Percentiles rank a stretch among this genome's conserved stretches.
These are phyloP conservation scores for Mesembryanthemum crystallinum DNA, from an alignment of 148 eudicot species.

Conservation along the genomic window DNA sequence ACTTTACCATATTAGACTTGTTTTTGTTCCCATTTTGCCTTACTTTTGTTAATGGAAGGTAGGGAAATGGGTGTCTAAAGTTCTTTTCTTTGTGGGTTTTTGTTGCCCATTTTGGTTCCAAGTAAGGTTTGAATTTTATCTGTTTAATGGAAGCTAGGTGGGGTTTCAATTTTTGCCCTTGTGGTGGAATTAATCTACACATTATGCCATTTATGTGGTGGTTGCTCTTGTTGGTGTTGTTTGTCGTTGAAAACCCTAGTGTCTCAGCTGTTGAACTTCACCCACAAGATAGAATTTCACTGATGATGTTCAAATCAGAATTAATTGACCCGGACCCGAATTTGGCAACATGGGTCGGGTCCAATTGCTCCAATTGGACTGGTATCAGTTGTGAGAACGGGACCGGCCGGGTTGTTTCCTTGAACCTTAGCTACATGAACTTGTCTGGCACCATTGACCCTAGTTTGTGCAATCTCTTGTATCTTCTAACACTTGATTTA, in stretches of 20 bases:
- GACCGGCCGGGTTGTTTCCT: constrained; percentile 55
- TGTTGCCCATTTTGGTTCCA: neutral
- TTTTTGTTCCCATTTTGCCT: neutral
- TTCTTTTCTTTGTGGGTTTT: neutral
- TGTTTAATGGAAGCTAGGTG: constrained; percentile 42
- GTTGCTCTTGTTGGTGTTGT: constrained; percentile 15
- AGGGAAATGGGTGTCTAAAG: constrained; percentile 17
- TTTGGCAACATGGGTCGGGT: constrained; percentile 61
- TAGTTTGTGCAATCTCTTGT: constrained; percentile 59
- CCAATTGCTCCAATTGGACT: constrained; percentile 49
- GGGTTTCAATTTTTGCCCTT: constrained; percentile 25
- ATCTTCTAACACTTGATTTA: constrained; percentile 56
- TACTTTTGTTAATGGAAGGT: constrained; percentile 8
- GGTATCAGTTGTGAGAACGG: constrained; percentile 45
- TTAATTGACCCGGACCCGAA: constrained; percentile 47
- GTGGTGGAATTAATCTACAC: constrained; percentile 23
- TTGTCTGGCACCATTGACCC: constrained; percentile 60
- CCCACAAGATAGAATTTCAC: constrained; percentile 54
- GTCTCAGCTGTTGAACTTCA: constrained; percentile 40
- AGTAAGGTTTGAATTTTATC: constrained; percentile 21
- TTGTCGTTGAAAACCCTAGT: constrained; percentile 33
- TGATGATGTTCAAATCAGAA: constrained; percentile 55
- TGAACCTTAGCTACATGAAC: constrained; percentile 56
- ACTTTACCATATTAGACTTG: constrained; percentile 13
- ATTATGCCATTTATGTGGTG: constrained; percentile 22